Percentiles rank a stretch among this genome's conserved stretches.
Evolutionary conservation across 208 protist species (phyloP).

Genomic region (Wallacemonas collosoma): DNA sequence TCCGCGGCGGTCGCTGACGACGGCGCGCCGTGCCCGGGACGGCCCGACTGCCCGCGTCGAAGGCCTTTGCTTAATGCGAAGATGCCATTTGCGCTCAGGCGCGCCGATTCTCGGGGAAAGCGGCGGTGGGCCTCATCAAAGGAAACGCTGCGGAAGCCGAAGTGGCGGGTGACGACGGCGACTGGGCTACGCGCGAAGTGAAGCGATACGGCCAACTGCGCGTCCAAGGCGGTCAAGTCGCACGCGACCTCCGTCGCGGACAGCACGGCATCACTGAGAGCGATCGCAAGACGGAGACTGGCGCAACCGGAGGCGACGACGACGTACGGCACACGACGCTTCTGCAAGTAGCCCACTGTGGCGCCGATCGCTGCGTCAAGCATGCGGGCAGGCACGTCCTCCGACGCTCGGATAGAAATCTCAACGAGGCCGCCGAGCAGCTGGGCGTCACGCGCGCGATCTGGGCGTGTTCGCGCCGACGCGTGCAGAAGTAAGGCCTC

Average conservation of each 20-base stretch:
- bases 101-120: not conserved
- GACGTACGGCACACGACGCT: constrained; percentile 16
- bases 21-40: not conserved
- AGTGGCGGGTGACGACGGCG: constrained; percentile 13
- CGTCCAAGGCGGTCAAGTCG: not conserved
- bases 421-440: constrained; percentile 17
- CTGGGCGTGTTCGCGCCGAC: not conserved
- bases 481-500: not conserved
- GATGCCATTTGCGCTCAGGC: not conserved
- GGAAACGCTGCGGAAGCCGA: constrained; percentile 10
- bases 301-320: constrained; percentile 2
- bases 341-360: constrained; percentile 2
- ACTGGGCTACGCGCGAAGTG: constrained; percentile 3
- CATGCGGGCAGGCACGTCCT: not conserved
- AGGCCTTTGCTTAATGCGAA: constrained; percentile 12
- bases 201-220: not conserved
- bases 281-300: not conserved
- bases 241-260: not conserved
- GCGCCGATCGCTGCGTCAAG: not conserved
- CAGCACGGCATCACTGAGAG: not conserved
- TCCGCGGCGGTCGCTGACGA: not conserved
- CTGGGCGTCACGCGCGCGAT: constrained; percentile 1
- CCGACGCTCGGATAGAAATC: not conserved
- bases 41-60: not conserved
- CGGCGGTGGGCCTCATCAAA: constrained; percentile 13